Conservation (phyloP, 345 rosid genomes). For the Raphanus raphanistrum region DNA sequence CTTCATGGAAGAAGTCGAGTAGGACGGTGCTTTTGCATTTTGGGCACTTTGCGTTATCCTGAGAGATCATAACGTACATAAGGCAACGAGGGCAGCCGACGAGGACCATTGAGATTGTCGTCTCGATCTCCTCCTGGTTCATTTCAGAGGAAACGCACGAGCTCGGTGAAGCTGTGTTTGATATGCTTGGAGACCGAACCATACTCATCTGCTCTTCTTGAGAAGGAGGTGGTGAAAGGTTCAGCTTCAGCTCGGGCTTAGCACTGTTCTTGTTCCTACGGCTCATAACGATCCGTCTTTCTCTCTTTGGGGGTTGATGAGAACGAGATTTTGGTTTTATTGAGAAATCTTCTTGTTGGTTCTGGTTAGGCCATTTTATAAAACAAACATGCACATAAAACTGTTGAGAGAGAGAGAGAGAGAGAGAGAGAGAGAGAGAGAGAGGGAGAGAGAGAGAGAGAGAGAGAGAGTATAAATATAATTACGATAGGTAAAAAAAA, state of each 20-base stretch:
- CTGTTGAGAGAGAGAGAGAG: conserved; percentile 15
- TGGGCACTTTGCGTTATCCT: conserved; percentile 75
- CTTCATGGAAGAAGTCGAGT: conserved; percentile 62
- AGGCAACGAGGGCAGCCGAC: conserved; percentile 91
- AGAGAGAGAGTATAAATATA: no score
- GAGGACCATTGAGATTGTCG: conserved; percentile 79
- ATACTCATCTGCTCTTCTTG: conserved; percentile 35
- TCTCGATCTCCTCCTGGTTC: conserved; percentile 50
- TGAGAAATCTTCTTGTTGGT: conserved; percentile 33
- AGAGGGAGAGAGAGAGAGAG: no score
- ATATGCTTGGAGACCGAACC: conserved; percentile 59
- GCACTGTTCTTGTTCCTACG: conserved; percentile 49
- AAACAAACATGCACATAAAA: conserved; percentile 3
- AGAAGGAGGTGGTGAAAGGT: conserved; percentile 72
- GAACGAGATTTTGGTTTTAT: conserved; percentile 8
- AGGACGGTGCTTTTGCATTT: conserved; percentile 86
- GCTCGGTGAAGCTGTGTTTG: conserved; percentile 77
- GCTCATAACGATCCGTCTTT: conserved; percentile 56
- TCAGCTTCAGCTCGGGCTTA: conserved; percentile 83
- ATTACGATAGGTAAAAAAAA: no score
- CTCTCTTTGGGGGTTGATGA: conserved; percentile 12
- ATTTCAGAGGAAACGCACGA: conserved; percentile 87
- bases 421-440: no score
- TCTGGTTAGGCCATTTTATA: conserved; percentile 51
- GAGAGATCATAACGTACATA: conserved; percentile 86